phyloP scores from a whole-genome alignment of 176 grass and related monocot species.

The Zizania latifolia region DNA sequence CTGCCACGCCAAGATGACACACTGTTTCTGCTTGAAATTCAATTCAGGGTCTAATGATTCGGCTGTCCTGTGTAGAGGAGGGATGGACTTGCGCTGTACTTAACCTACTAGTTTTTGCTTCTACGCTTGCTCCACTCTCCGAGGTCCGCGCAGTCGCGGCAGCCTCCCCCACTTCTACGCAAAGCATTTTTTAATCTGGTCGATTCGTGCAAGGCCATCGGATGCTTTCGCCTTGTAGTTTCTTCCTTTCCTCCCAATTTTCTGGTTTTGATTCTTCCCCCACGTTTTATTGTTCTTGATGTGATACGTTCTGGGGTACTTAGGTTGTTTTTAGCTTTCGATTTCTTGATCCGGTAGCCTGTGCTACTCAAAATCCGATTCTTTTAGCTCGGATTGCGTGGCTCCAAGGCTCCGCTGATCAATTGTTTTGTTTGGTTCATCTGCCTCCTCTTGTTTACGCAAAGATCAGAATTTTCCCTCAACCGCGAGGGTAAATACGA shows the following conservation, averaged over 20 bases:
- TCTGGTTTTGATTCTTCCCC: not conserved
- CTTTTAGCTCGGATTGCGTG: conserved; percentile 28
- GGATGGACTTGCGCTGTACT: not conserved
- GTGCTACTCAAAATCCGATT: not conserved
- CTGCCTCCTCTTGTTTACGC: not conserved
- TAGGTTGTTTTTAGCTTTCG: not conserved
- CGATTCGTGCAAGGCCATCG: not conserved
- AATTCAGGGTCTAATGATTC: no score
- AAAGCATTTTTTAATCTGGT: conserved; percentile 3
- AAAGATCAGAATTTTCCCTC: not conserved
- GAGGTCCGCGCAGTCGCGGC: not conserved
- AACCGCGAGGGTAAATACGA: not conserved
- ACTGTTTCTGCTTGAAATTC: no score
- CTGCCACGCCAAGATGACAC: no score
- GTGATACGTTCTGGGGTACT: not conserved
- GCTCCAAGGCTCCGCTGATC: not conserved
- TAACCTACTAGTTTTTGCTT: conserved; percentile 7
- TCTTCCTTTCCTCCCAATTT: not conserved
- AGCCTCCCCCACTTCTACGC: conserved; percentile 27
- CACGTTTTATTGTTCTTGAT: not conserved
- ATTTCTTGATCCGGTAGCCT: conserved; percentile 14
- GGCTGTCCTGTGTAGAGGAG: no score
- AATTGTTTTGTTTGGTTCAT: conserved; percentile 6
- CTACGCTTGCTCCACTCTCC: conserved; percentile 30
- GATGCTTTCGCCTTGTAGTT: not conserved